Conservation (phyloP, 768 basidiomycete genomes). For the Lactarius deliciosus region DNA sequence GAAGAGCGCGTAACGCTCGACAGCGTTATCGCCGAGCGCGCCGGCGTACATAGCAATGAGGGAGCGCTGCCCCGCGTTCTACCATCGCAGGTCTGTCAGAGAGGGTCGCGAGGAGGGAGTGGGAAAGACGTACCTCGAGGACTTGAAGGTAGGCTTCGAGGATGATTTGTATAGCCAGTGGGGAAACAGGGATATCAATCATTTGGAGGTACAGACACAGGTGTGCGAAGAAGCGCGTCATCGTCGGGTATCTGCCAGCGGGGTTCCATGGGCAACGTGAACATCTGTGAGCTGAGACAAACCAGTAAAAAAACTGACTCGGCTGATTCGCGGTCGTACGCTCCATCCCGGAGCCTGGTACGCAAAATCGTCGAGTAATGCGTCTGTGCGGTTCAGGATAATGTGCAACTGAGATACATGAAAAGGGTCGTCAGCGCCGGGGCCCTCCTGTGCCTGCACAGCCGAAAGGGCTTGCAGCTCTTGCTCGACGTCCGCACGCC, state of each 20-base stretch:
- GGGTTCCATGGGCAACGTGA: slow-evolving; percentile 6
- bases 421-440: slow-evolving; percentile 70
- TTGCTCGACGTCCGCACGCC: slow-evolving; percentile 62
- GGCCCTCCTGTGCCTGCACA: slow-evolving; percentile 62
- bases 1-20: slow-evolving; percentile 91
- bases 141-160: slow-evolving; percentile 87
- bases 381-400: slow-evolving; percentile 66
- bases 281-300: slow-evolving; percentile 16
- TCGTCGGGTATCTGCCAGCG: slow-evolving; percentile 57
- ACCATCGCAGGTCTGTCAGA: slow-evolving; percentile 7
- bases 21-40: slow-evolving; percentile 85
- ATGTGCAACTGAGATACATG: slow-evolving; percentile 81
- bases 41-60: slow-evolving; percentile 94
- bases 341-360: slow-evolving; percentile 51
- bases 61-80: slow-evolving; percentile 76
- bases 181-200: slow-evolving; percentile 73
- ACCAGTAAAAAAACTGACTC: slow-evolving; percentile 48
- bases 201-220: slow-evolving; percentile 85
- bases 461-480: slow-evolving; percentile 58
- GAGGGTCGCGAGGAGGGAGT: not conserved
- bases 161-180: slow-evolving; percentile 73
- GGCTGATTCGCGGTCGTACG: slow-evolving; percentile 46
- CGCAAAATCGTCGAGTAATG: slow-evolving; percentile 69
- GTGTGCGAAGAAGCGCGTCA: slow-evolving; percentile 92
- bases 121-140: slow-evolving; percentile 59